Evolutionary conservation across 2,329 filamentous ascomycete genomes (phyloP).

Genomic region (Fusarium armeniacum): DNA sequence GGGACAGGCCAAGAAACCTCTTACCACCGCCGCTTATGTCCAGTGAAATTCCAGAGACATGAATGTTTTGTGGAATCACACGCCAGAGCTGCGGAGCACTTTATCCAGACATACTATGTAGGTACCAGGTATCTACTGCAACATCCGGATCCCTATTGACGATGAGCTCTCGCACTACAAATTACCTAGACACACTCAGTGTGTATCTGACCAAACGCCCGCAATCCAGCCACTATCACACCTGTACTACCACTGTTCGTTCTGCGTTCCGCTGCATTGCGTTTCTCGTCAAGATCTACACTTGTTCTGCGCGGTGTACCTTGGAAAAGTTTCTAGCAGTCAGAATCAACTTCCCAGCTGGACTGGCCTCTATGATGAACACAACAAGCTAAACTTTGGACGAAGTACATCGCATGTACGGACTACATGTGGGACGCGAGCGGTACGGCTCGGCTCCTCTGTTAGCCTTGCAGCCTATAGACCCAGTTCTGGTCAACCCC

Average conservation of each 20-base stretch:
- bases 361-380: constrained; percentile 25
- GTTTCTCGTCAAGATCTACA: neutral
- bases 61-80: constrained; percentile 34
- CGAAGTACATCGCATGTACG: constrained; percentile 8
- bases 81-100: constrained; percentile 28
- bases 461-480: constrained; percentile 39
- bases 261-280: neutral
- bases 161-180: neutral
- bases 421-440: constrained; percentile 37
- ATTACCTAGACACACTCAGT: neutral
- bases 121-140: neutral
- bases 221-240: constrained; percentile 24
- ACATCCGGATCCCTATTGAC: neutral
- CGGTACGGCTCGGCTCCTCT: constrained; percentile 47
- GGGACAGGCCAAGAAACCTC: constrained; percentile 9
- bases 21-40: constrained; percentile 5
- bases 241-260: neutral
- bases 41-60: constrained; percentile 14
- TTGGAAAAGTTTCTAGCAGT: constrained; percentile 6
- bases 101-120: constrained; percentile 11
- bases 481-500: constrained; percentile 23
- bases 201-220: constrained; percentile 13
- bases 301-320: neutral
- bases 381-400: constrained; percentile 32
- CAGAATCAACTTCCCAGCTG: constrained; percentile 35